phyloP scores from a whole-genome alignment of 805 yeast genomes.

The Komagataella ulmi region DNA sequence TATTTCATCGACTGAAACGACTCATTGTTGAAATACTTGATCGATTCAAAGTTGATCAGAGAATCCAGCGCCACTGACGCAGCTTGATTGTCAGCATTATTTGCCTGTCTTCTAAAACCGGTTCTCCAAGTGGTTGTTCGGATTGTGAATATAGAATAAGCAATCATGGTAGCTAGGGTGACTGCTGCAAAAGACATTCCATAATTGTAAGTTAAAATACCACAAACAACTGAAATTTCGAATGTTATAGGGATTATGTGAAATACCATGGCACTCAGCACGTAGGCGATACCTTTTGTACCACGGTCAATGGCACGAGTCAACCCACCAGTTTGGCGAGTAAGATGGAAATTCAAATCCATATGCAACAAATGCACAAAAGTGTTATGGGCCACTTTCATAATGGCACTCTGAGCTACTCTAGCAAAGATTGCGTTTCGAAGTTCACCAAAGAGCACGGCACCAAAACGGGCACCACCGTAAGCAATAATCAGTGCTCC shows the following conservation, averaged over 20 bases:
- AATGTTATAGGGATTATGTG: constrained; percentile 88
- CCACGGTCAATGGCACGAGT: constrained; percentile 97
- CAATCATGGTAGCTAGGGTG: constrained; percentile 77
- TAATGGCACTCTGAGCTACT: constrained; percentile 90
- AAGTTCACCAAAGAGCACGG: constrained; percentile 87
- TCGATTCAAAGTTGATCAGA: constrained; percentile 86
- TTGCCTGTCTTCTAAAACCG: constrained; percentile 76
- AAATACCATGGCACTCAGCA: constrained; percentile 92
- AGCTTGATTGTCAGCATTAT: constrained; percentile 90
- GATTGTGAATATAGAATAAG: constrained; percentile 79
- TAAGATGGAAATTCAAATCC: constrained; percentile 81
- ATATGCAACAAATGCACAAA: constrained; percentile 71
- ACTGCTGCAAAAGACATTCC: constrained; percentile 84
- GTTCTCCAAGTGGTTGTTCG: constrained; percentile 96
- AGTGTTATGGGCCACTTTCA: constrained; percentile 79
- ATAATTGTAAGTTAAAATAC: constrained; percentile 85
- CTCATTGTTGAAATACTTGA: constrained; percentile 90
- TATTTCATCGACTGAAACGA: constrained; percentile 66
- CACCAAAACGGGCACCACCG: constrained; percentile 89
- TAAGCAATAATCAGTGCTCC: constrained; percentile 68
- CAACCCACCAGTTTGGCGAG: constrained; percentile 90
- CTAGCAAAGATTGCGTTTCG: constrained; percentile 92
- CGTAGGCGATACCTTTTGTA: constrained; percentile 92
- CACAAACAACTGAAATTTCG: constrained; percentile 88
- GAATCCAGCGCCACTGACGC: constrained; percentile 92